phyloP scores from a whole-genome alignment of 2,329 filamentous ascomycete species.

The Xylariaceae sp. region DNA sequence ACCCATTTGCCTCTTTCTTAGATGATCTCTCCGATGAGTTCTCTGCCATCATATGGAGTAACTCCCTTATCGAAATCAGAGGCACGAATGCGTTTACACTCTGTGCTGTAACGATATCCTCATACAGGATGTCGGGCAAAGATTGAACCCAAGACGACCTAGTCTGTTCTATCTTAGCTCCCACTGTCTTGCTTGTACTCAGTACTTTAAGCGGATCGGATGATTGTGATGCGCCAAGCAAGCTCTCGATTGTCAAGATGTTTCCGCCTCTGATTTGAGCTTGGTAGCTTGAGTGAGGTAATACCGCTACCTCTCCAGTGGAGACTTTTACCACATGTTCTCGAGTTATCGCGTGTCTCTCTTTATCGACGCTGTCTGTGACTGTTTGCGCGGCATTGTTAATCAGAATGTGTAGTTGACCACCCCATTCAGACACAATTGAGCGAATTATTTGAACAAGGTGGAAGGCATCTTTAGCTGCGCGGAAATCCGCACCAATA shows the following conservation, averaged over 20 bases:
- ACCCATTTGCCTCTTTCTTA: neutral
- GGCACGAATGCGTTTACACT: conserved; percentile 16
- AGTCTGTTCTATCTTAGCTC: neutral
- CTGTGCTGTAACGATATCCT: conserved; percentile 16
- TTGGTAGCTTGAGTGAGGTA: neutral
- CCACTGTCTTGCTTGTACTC: neutral
- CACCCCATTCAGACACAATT: conserved; percentile 8
- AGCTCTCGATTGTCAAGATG: conserved; percentile 3
- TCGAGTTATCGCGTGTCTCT: neutral
- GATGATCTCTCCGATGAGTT: neutral
- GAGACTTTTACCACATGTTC: conserved; percentile 3
- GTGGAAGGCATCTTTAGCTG: conserved; percentile 9
- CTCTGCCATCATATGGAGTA: conserved; percentile 9
- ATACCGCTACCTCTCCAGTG: neutral
- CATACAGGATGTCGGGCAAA: conserved; percentile 12
- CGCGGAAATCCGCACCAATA: conserved; percentile 9
- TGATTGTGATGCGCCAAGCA: neutral
- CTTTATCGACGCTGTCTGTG: conserved; percentile 10
- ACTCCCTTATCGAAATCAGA: conserved; percentile 11
- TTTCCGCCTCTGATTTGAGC: conserved; percentile 5
- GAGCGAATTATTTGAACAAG: conserved; percentile 3
- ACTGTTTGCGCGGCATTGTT: conserved; percentile 13
- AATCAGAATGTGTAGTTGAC: conserved; percentile 9
- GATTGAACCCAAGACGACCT: conserved; percentile 14
- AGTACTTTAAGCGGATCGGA: neutral